Percentiles rank a stretch among this genome's conserved stretches.
These are phyloP conservation scores for Hypoxylon cercidicola DNA, from an alignment of 495 filamentous ascomycete genomes.

Conservation along the genomic window DNA sequence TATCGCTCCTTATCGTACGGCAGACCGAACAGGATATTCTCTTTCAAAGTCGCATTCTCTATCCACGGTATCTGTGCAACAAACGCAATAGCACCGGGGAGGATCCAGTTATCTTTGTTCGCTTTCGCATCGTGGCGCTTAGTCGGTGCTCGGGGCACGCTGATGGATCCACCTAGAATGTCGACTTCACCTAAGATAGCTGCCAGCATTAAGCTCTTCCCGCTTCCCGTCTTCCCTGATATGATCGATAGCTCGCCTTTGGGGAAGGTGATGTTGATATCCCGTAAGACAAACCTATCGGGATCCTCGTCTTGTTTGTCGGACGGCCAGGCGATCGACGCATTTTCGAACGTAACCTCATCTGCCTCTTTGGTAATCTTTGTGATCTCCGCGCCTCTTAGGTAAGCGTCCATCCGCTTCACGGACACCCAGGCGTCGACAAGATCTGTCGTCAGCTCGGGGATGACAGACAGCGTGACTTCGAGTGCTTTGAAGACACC, in stretches of 20 bases:
- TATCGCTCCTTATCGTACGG: constrained; percentile 74
- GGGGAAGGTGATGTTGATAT: constrained; percentile 74
- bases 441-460: constrained; percentile 75
- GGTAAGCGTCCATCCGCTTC: constrained; percentile 76
- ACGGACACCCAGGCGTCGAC: constrained; percentile 80
- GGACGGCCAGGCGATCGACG: constrained; percentile 80
- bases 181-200: constrained; percentile 74
- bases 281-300: constrained; percentile 68
- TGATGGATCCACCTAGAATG: constrained; percentile 61
- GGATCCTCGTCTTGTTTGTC: constrained; percentile 59
- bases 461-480: constrained; percentile 72
- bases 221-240: constrained; percentile 73
- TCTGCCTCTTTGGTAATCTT: constrained; percentile 65
- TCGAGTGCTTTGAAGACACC: constrained; percentile 79
- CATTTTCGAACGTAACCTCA: constrained; percentile 72
- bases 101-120: constrained; percentile 74
- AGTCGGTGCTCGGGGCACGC: constrained; percentile 59
- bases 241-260: constrained; percentile 75
- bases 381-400: constrained; percentile 72
- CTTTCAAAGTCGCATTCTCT: constrained; percentile 79
- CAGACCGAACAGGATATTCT: constrained; percentile 80
- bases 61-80: constrained; percentile 90
- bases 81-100: constrained; percentile 74
- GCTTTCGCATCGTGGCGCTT: constrained; percentile 67
- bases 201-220: constrained; percentile 73